Conservation (phyloP, 495 filamentous ascomycete genomes). For the Geoglossum glabrum region DNA sequence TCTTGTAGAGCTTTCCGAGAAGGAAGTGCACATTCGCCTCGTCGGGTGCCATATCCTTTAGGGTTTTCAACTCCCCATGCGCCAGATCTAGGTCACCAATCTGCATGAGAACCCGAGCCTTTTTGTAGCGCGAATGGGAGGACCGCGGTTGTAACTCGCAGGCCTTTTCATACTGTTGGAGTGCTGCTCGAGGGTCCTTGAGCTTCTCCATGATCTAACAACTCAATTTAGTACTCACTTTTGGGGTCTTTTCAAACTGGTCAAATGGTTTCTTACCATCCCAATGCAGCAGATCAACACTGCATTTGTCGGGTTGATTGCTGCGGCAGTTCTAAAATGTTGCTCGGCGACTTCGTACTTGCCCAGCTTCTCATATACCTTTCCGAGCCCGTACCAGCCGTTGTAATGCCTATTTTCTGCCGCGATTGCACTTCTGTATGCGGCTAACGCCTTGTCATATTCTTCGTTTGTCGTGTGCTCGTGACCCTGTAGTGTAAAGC, state of each 20-base stretch:
- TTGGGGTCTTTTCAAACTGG: background rate
- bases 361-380: slow-evolving; percentile 84
- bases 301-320: slow-evolving; percentile 80
- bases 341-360: slow-evolving; percentile 77
- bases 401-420: slow-evolving; percentile 87
- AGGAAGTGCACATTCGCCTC: slow-evolving; percentile 91
- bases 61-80: slow-evolving; percentile 52
- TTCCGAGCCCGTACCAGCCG: slow-evolving; percentile 87
- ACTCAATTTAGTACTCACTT: background rate
- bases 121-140: slow-evolving; percentile 70
- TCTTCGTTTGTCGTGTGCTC: slow-evolving; percentile 95
- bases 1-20: slow-evolving; percentile 72
- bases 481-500: slow-evolving; percentile 86
- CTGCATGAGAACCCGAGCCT: slow-evolving; percentile 68
- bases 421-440: slow-evolving; percentile 63
- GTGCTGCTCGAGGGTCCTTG: slow-evolving; percentile 53
- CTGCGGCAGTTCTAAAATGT: slow-evolving; percentile 69
- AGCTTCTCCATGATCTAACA: slow-evolving; percentile 52
- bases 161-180: slow-evolving; percentile 62
- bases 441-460: slow-evolving; percentile 75
- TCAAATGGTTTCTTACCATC: slow-evolving; percentile 22
- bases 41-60: slow-evolving; percentile 81
- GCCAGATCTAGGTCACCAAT: slow-evolving; percentile 51
- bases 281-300: slow-evolving; percentile 84
- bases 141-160: slow-evolving; percentile 62